Percentiles rank a stretch among this genome's conserved stretches.
phyloP scores from a whole-genome alignment of 148 eudicot genomes.

The Polygonum aviculare region DNA sequence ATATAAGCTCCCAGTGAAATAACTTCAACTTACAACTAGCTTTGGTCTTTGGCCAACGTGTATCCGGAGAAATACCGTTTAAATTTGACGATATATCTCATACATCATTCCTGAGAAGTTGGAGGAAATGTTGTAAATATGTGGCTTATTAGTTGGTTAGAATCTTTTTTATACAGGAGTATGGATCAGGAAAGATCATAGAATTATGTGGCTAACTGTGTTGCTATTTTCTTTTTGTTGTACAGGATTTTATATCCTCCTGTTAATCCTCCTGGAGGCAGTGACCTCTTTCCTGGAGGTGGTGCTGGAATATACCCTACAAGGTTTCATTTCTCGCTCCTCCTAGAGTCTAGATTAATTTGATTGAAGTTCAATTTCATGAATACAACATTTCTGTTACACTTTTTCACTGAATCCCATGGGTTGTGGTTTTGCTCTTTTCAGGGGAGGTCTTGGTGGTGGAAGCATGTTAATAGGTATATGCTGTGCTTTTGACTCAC shows the following conservation, averaged over 20 bases:
- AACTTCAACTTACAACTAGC: not conserved
- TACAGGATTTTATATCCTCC: conserved; percentile 52
- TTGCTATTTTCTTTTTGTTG: not conserved
- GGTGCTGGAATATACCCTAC: conserved; percentile 84
- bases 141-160: not conserved
- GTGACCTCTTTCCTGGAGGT: conserved; percentile 71
- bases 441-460: conserved; percentile 65
- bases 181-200: not conserved
- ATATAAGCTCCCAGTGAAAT: not conserved
- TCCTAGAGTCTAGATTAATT: not conserved
- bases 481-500: conserved; percentile 11
- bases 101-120: not conserved
- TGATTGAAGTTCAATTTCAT: not conserved
- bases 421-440: not conserved
- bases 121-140: not conserved
- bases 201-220: not conserved
- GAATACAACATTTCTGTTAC: not conserved
- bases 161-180: not conserved
- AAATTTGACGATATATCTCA: not conserved
- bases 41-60: not conserved
- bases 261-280: conserved; percentile 48
- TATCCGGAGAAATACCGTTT: not conserved
- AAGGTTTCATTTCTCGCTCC: conserved; percentile 31
- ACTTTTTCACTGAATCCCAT: not conserved
- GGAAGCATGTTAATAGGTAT: conserved; percentile 81